A percentile compares a stretch with the other conserved stretches of the same genome.
These are phyloP conservation scores for Apostasia ramifera DNA, from an alignment of 106 monocot species.

Conservation along the genomic window DNA sequence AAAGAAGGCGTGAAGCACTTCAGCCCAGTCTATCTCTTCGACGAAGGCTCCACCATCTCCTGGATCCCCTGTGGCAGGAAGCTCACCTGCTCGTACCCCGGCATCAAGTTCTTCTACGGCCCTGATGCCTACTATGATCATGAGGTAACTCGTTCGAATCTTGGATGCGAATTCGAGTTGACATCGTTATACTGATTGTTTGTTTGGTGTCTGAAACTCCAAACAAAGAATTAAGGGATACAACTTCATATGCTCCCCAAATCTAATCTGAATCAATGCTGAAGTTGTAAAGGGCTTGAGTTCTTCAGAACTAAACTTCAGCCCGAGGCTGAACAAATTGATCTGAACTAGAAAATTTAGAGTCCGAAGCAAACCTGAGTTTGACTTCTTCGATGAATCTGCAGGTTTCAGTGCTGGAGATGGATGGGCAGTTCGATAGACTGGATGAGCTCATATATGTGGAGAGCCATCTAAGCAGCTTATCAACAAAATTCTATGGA, in stretches of 20 bases:
- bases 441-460: constrained; percentile 96
- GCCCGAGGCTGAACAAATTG: too few relatives aligned
- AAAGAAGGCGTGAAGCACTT: constrained; percentile 88
- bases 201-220: too few relatives aligned
- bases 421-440: constrained; percentile 98
- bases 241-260: too few relatives aligned
- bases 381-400: not conserved
- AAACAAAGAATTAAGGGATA: too few relatives aligned
- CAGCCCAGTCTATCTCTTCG: constrained; percentile 87
- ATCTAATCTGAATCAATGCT: too few relatives aligned
- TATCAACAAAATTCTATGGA: constrained; percentile 93
- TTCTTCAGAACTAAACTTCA: too few relatives aligned
- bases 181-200: too few relatives aligned
- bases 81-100: constrained; percentile 91
- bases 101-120: constrained; percentile 87
- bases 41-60: constrained; percentile 91
- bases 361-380: not conserved
- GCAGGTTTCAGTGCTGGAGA: constrained; percentile 90
- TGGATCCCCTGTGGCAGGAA: constrained; percentile 98
- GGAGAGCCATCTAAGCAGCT: constrained; percentile 89
- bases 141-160: constrained; percentile 34
- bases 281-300: too few relatives aligned
- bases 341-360: too few relatives aligned
- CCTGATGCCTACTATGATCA: constrained; percentile 67
- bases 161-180: too few relatives aligned